phyloP scores from a whole-genome alignment of 768 basidiomycete species.

The Trametes elegans region DNA sequence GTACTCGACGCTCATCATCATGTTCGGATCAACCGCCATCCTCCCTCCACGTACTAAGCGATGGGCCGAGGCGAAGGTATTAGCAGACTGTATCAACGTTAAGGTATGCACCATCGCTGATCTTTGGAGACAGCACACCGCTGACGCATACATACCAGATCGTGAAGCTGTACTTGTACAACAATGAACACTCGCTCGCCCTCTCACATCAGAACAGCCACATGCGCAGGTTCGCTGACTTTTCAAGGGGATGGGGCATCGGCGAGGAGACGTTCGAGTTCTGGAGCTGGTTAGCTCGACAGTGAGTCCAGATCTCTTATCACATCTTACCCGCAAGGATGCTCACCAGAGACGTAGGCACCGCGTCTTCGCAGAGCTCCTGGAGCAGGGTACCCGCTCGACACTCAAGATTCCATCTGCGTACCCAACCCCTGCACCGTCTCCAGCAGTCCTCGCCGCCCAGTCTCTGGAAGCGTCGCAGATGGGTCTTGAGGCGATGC shows the following conservation, averaged over 20 bases:
- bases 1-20: conserved; percentile 75
- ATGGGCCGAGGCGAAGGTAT: conserved; percentile 97
- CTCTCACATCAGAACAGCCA: conserved; percentile 84
- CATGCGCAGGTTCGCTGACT: conserved; percentile 79
- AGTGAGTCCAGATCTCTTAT: conserved; percentile 54
- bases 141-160: conserved; percentile 50
- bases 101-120: conserved; percentile 62
- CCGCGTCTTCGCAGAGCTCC: conserved; percentile 85
- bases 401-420: conserved; percentile 63
- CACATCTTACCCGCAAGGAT: background rate
- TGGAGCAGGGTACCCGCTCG: conserved; percentile 75
- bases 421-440: conserved; percentile 38
- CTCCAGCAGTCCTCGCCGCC: conserved; percentile 27
- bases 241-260: conserved; percentile 91
- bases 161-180: conserved; percentile 88
- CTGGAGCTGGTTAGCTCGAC: conserved; percentile 95
- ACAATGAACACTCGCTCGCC: conserved; percentile 79
- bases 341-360: conserved; percentile 33
- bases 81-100: conserved; percentile 90
- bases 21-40: conserved; percentile 87
- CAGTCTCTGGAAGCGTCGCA: conserved; percentile 29
- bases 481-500: conserved; percentile 57
- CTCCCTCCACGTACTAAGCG: conserved; percentile 92
- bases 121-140: background rate
- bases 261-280: conserved; percentile 96